These are phyloP conservation scores for Ophiostoma perfectum DNA, from an alignment of 2,329 filamentous ascomycete species.

Conservation along the genomic window DNA sequence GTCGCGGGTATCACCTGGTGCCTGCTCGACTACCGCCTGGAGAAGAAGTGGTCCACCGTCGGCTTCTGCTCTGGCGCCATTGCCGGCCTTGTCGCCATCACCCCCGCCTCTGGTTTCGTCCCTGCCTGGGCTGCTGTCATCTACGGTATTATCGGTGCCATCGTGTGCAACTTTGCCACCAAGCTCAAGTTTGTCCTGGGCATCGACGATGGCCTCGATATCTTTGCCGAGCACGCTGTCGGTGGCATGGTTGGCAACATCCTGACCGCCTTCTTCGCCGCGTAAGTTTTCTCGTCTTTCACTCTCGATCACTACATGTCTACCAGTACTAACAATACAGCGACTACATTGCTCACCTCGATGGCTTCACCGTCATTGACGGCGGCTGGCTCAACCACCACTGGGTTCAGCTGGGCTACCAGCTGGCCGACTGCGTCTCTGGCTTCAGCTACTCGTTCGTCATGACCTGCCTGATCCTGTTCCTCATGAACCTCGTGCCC, in stretches of 20 bases:
- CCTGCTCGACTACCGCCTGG: constrained; percentile 78
- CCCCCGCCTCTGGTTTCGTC: constrained; percentile 78
- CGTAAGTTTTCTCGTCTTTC: constrained; percentile 31
- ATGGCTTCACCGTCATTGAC: constrained; percentile 59
- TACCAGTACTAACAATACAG: constrained; percentile 9
- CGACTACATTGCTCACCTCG: constrained; percentile 76
- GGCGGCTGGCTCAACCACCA: constrained; percentile 81
- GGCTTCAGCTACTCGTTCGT: constrained; percentile 74
- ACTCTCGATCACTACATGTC: too few relatives aligned
- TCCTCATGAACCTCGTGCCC: constrained; percentile 72
- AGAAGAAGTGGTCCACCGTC: constrained; percentile 87
- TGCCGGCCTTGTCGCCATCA: constrained; percentile 81
- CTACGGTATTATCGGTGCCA: constrained; percentile 70
- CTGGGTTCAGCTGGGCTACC: constrained; percentile 78
- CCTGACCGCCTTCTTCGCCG: constrained; percentile 74
- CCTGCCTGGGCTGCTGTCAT: constrained; percentile 78
- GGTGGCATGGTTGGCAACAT: constrained; percentile 76
- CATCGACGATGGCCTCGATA: constrained; percentile 82
- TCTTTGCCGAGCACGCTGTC: constrained; percentile 76
- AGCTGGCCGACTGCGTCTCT: constrained; percentile 73
- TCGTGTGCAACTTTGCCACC: constrained; percentile 80
- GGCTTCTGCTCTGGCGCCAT: constrained; percentile 90
- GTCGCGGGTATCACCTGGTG: constrained; percentile 87
- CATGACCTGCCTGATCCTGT: constrained; percentile 71
- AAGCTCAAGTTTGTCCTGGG: constrained; percentile 81